Evolutionary conservation across 129 eudicot genomes (phyloP).

Genomic region (Lonicera japonica): DNA sequence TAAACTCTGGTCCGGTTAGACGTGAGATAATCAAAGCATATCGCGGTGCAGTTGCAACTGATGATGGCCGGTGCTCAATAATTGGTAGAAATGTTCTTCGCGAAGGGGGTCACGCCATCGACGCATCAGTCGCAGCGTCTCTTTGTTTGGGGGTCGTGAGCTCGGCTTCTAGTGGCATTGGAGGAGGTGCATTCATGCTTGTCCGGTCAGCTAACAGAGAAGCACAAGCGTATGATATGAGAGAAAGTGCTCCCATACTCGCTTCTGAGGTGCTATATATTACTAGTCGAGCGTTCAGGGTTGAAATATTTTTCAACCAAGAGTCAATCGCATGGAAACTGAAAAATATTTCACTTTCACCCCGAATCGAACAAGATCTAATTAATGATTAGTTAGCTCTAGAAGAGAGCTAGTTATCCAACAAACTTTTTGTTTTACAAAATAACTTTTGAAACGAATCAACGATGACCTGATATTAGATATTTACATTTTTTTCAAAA

Average conservation of each 20-base stretch:
- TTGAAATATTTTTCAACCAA: too few species aligned
- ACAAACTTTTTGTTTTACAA: too few species aligned
- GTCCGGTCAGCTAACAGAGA: constrained; percentile 32
- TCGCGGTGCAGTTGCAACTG: constrained; percentile 47
- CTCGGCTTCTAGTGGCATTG: constrained; percentile 64
- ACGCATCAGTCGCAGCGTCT: constrained; percentile 63
- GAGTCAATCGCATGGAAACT: too few species aligned
- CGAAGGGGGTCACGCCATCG: constrained; percentile 60
- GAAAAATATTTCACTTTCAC: too few species aligned
- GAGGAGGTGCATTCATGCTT: constrained; percentile 69
- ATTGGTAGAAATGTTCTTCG: constrained; percentile 45
- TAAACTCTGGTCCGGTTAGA: constrained; percentile 3
- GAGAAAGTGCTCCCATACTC: constrained; percentile 55
- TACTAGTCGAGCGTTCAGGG: too few species aligned
- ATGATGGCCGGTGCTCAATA: constrained; percentile 41
- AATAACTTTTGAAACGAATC: too few species aligned
- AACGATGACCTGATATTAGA: too few species aligned
- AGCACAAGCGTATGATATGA: constrained; percentile 40
- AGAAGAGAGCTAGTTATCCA: too few species aligned
- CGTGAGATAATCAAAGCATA: constrained; percentile 20
- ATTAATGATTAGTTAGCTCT: too few species aligned
- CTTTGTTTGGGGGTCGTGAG: constrained; percentile 62
- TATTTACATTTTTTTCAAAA: too few species aligned
- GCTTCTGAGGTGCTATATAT: constrained; percentile 35
- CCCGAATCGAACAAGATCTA: too few species aligned